phyloP scores from a whole-genome alignment of 78 protist genomes.

The Mantamonas sphyraenae region DNA sequence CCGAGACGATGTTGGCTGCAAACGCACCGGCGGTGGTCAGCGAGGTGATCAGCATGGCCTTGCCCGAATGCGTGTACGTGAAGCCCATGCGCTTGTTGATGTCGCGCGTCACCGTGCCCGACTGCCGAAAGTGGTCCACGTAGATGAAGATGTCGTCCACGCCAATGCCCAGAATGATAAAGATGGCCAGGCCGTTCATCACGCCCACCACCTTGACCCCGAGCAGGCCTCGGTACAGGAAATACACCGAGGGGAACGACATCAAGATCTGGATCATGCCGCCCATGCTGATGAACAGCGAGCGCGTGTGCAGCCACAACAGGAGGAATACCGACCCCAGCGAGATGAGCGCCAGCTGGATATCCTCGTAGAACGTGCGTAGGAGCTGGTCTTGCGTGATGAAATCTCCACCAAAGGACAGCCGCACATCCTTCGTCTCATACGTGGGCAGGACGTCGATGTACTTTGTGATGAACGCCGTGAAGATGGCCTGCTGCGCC shows the following conservation, averaged over 20 bases:
- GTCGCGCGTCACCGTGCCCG: not conserved
- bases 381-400: too few relatives aligned
- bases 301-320: not conserved
- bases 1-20: not conserved
- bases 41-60: slow-evolving; percentile 11
- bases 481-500: too few relatives aligned
- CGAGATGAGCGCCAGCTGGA: too few relatives aligned
- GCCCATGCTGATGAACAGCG: not conserved
- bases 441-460: too few relatives aligned
- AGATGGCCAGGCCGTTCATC: slow-evolving; percentile 2
- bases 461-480: too few relatives aligned
- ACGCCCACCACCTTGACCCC: not conserved
- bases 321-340: too few relatives aligned
- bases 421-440: too few relatives aligned
- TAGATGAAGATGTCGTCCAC: too few relatives aligned
- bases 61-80: not conserved
- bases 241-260: not conserved
- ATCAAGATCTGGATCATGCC: not conserved
- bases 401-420: too few relatives aligned
- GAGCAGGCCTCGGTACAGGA: not conserved
- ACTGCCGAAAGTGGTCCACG: too few relatives aligned
- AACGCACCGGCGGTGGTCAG: slow-evolving; percentile 9
- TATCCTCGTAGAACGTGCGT: too few relatives aligned
- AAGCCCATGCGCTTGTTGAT: not conserved
- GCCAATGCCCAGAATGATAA: too few relatives aligned